A percentile compares a stretch with the other conserved stretches of the same genome.
Evolutionary conservation across 768 basidiomycete species (phyloP).

Genomic region (Tulasnella sp.): DNA sequence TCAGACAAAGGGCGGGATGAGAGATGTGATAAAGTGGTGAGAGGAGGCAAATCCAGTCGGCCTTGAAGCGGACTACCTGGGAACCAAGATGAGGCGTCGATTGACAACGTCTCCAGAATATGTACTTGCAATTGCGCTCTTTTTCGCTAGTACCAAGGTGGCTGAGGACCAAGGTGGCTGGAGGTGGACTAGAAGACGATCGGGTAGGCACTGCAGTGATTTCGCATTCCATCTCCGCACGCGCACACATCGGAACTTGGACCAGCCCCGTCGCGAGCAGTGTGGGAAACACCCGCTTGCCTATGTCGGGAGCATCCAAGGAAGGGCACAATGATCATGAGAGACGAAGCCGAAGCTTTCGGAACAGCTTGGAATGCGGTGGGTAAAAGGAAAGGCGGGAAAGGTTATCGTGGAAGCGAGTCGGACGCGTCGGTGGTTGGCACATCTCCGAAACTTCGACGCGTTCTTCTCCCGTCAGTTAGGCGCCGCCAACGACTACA

Average conservation of each 20-base stretch:
- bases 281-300: neutral
- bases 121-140: neutral
- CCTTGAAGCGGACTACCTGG: neutral
- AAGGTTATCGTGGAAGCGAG: neutral
- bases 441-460: neutral
- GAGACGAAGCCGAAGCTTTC: neutral
- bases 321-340: neutral
- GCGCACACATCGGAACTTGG: neutral
- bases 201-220: neutral
- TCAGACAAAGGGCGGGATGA: constrained; percentile 5
- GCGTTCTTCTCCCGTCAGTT: neutral
- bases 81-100: constrained; percentile 2
- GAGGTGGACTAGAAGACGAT: neutral
- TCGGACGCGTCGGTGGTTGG: neutral
- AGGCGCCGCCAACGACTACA: too few species aligned
- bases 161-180: neutral
- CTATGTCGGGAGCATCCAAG: neutral
- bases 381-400: neutral
- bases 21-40: constrained; percentile 8
- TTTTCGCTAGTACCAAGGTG: too few species aligned
- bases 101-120: neutral
- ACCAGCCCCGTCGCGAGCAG: neutral
- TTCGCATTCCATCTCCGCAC: neutral
- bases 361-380: neutral
- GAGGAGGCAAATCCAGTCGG: neutral